Base-by-base conservation (phyloP, 176 grass and related monocot genomes). In the Lolium perenne region DNA sequence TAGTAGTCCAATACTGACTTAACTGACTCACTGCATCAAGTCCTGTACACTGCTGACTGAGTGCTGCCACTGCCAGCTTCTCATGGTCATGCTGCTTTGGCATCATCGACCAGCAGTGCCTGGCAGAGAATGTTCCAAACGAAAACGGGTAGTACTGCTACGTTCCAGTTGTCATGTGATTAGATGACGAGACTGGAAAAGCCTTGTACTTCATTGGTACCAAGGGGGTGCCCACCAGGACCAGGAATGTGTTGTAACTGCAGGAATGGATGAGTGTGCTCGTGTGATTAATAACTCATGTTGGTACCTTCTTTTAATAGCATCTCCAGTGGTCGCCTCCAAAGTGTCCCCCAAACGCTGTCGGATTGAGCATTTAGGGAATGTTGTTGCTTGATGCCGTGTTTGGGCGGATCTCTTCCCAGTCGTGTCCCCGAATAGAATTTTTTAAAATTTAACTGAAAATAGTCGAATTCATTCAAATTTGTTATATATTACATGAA, bases 121-220 rank as follows among this genome's bases (percentile, higher is more conserved):
- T 17, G 71, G 14, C 72, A 38, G 80, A 15, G 80, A 56, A 82
- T 56, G 80, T 82, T 56, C 64, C 80, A 56, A 41, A 14, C 54
- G 10, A 8, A 35, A 7, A 3, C 46, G 6, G 71, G 63, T 70
- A 68, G 46, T 35, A 6, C 13, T 71, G 8, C 70, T 3, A 14
- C 46, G 13, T 41, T 35, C 38, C 67, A 1, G 32, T 77, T 48
- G 71, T 17, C 74, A 64, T 83, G 83, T 77, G 89, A 76, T 87
- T 61, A 80, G 77, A 85, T 88, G 85, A 81, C 82, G 77, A 72
- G 41, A 84, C 60, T 35, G 63, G 71, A 71, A 81, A 81, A 81
- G 81, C 76, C 1, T 35, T 35, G 89, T 87, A 87, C 80, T 87
- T 90, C 57, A 75, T 38, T 16, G 11, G 17, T 1, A 55, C 32